These are phyloP conservation scores for Myriangium duriaei DNA, from an alignment of 2,329 filamentous ascomycete genomes.

Conservation along the genomic window DNA sequence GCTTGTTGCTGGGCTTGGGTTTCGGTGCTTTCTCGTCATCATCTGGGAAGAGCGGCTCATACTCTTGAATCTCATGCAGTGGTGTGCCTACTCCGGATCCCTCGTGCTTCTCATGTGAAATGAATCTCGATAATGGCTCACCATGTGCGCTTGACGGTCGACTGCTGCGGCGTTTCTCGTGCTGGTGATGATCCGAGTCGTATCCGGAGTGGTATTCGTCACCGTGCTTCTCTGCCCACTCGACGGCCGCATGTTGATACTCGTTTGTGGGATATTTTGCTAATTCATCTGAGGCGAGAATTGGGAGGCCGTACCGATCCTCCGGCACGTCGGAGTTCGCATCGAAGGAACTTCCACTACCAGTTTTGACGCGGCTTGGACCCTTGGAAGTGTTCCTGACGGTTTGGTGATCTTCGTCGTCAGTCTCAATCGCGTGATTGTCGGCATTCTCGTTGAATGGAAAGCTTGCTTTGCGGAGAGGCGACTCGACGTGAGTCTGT, in stretches of 20 bases:
- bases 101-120: conserved; percentile 39
- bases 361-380: conserved; percentile 30
- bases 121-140: conserved; percentile 39
- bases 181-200: conserved; percentile 27
- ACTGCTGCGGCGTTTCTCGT: conserved; percentile 47
- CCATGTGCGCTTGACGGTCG: conserved; percentile 43
- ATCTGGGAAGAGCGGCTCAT: conserved; percentile 82
- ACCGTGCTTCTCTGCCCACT: conserved; percentile 52
- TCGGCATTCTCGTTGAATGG: conserved; percentile 26
- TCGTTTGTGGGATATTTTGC: conserved; percentile 58
- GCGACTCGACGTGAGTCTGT: conserved; percentile 25
- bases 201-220: conserved; percentile 43
- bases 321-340: conserved; percentile 44
- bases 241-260: conserved; percentile 66
- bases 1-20: conserved; percentile 39
- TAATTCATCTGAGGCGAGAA: conserved; percentile 80
- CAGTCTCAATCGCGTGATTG: conserved; percentile 31
- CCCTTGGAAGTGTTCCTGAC: conserved; percentile 57
- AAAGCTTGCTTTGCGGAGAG: conserved; percentile 37
- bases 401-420: conserved; percentile 43
- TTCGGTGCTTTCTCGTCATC: conserved; percentile 49
- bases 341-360: conserved; percentile 32
- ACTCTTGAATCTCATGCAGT: conserved; percentile 80
- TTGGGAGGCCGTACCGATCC: conserved; percentile 57
- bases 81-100: conserved; percentile 46